Conservation (phyloP, 1,284 basidiomycete species). For the Rhodotorula mucilaginosa region DNA sequence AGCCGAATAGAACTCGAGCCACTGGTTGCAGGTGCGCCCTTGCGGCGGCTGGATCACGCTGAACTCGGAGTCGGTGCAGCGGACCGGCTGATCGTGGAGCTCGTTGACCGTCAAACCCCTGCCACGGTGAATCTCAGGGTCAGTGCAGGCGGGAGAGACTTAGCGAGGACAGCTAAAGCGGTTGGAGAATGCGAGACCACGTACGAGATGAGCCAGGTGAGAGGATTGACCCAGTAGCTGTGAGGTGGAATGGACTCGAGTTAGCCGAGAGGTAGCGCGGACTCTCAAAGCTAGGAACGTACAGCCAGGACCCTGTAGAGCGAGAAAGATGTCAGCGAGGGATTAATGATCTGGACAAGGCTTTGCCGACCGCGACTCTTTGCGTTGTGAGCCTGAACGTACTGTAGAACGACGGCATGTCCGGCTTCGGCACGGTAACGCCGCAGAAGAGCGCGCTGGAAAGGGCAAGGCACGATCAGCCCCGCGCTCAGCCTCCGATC, state of each 20-base stretch:
- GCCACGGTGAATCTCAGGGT: no score
- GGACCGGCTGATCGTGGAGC: slow-evolving; percentile 68
- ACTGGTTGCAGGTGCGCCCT: slow-evolving; percentile 48
- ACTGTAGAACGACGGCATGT: slow-evolving; percentile 63
- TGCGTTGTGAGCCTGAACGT: slow-evolving; percentile 52
- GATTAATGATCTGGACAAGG: no score
- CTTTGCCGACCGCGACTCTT: no score
- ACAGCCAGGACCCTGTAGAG: no score
- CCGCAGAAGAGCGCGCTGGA: slow-evolving; percentile 39
- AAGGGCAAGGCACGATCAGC: not conserved
- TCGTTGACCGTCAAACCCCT: slow-evolving; percentile 71
- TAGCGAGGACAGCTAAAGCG: not conserved
- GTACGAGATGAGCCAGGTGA: slow-evolving; percentile 42
- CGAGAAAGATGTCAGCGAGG: no score
- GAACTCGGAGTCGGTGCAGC: slow-evolving; percentile 46
- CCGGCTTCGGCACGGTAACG: slow-evolving; percentile 50
- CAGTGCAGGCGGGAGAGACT: not conserved
- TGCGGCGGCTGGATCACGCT: slow-evolving; percentile 47
- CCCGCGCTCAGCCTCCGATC: not conserved
- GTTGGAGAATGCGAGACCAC: not conserved
- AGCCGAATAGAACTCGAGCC: slow-evolving; percentile 38
- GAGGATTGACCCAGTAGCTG: slow-evolving; percentile 42
- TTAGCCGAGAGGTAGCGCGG: no score
- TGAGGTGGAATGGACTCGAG: not conserved
- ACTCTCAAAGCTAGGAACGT: no score